These are phyloP conservation scores for Cutaneotrichosporon spelunceum DNA, from an alignment of 1,284 basidiomycete genomes.

Conservation along the genomic window DNA sequence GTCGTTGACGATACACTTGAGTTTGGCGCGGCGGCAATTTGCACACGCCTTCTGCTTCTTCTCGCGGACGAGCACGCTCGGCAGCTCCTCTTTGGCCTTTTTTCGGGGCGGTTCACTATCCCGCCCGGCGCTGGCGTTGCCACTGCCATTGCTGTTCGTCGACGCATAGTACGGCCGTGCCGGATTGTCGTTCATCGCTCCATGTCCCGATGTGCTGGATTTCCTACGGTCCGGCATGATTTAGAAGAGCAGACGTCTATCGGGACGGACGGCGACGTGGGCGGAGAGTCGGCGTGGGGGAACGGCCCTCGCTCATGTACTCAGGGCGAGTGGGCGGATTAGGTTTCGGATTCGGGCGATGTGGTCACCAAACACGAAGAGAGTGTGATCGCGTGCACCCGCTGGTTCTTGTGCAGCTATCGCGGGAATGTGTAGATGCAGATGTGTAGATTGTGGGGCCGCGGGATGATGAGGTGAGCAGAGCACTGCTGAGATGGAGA, in stretches of 20 bases:
- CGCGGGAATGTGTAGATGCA: too few species aligned
- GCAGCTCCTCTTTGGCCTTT: conserved; percentile 15
- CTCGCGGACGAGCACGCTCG: conserved; percentile 24
- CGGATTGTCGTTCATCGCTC: not conserved
- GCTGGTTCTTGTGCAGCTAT: too few species aligned
- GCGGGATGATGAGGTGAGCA: not conserved
- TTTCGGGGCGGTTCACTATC: not conserved
- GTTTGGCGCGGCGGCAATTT: conserved; percentile 44
- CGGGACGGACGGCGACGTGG: not conserved
- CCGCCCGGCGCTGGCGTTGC: not conserved
- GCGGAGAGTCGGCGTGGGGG: not conserved
- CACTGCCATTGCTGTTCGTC: too few species aligned
- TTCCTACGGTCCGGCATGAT: not conserved
- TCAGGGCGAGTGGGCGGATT: too few species aligned
- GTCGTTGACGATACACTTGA: conserved; percentile 44
- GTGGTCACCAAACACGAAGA: too few species aligned
- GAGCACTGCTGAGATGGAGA: not conserved
- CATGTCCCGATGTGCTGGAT: not conserved
- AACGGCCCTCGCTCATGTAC: not conserved
- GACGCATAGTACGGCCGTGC: not conserved
- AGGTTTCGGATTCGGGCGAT: too few species aligned
- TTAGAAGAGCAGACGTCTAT: not conserved
- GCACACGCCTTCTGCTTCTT: conserved; percentile 42
- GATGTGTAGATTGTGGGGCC: too few species aligned
- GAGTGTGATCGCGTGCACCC: too few species aligned